phyloP scores from a whole-genome alignment of 345 rosid genomes.

The Hirschfeldia incana region DNA sequence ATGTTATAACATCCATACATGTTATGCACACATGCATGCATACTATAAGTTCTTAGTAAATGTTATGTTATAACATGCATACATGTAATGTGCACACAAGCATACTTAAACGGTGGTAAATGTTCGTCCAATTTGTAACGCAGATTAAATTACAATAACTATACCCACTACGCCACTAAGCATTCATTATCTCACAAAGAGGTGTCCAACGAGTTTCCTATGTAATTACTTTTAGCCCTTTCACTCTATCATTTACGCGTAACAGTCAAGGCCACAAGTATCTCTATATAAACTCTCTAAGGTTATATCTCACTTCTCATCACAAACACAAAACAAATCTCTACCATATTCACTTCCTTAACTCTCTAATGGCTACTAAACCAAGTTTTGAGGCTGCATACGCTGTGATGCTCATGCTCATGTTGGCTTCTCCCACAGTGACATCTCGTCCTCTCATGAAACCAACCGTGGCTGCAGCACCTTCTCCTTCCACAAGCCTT shows the following conservation, averaged over 20 bases:
- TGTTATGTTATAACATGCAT: neutral
- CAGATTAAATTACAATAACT: conserved; percentile 11
- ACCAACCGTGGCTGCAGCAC: neutral
- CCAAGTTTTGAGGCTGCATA: conserved; percentile 13
- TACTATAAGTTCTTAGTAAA: too few species aligned
- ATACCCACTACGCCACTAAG: conserved; percentile 27
- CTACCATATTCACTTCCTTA: neutral
- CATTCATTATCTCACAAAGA: conserved; percentile 16
- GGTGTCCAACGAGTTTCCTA: conserved; percentile 19
- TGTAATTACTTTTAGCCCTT: conserved; percentile 16
- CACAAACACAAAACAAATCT: conserved; percentile 17
- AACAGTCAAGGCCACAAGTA: conserved; percentile 22
- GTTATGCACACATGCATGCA: too few species aligned
- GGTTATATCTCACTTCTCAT: conserved; percentile 1
- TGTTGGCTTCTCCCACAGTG: conserved; percentile 30
- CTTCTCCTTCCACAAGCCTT: conserved; percentile 38
- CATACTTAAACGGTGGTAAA: neutral
- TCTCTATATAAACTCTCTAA: conserved; percentile 25
- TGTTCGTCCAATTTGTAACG: conserved; percentile 1
- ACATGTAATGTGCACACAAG: neutral
- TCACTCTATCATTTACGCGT: conserved; percentile 24
- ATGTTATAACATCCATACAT: too few species aligned
- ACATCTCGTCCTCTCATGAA: conserved; percentile 34
- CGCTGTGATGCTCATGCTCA: conserved; percentile 22
- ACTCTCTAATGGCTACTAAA: conserved; percentile 10